phyloP scores from a whole-genome alignment of 768 basidiomycete genomes.

The Daedaleopsis sinensis region DNA sequence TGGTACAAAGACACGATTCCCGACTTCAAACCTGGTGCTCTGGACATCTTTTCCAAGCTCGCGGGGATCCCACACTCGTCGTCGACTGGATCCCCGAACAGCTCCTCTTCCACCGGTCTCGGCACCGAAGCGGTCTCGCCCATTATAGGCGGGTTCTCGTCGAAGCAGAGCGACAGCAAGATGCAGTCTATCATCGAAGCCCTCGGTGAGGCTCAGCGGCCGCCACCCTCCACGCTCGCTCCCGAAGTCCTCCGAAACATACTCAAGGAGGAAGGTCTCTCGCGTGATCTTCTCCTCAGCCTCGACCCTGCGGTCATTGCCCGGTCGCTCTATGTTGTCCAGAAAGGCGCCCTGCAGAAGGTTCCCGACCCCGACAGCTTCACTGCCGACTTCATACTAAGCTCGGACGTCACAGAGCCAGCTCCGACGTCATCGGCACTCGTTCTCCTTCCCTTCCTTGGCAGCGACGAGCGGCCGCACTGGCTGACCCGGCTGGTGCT shows the following conservation, averaged over 20 bases:
- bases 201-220: slow-evolving; percentile 16
- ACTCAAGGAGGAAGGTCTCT: slow-evolving; percentile 67
- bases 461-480: slow-evolving; percentile 71
- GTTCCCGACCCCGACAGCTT: slow-evolving; percentile 55
- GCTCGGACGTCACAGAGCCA: slow-evolving; percentile 6
- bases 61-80: slow-evolving; percentile 42
- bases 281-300: slow-evolving; percentile 62
- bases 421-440: slow-evolving; percentile 9
- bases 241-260: slow-evolving; percentile 47
- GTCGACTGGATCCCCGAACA: slow-evolving; percentile 57
- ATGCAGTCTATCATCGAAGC: slow-evolving; percentile 34
- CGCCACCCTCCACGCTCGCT: slow-evolving; percentile 2
- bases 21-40: slow-evolving; percentile 29
- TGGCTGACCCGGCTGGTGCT: slow-evolving; percentile 81
- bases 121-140: slow-evolving; percentile 21
- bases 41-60: background rate
- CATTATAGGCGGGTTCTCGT: slow-evolving; percentile 34
- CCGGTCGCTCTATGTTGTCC: slow-evolving; percentile 63
- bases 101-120: slow-evolving; percentile 39
- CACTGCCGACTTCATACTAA: slow-evolving; percentile 48
- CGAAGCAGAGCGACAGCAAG: slow-evolving; percentile 29
- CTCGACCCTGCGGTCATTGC: slow-evolving; percentile 68
- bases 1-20: slow-evolving; percentile 59
- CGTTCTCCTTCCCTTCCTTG: slow-evolving; percentile 50
- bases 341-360: slow-evolving; percentile 49